Conservation (phyloP, 2,329 filamentous ascomycete genomes). For the Blastomyces percursus region DNA sequence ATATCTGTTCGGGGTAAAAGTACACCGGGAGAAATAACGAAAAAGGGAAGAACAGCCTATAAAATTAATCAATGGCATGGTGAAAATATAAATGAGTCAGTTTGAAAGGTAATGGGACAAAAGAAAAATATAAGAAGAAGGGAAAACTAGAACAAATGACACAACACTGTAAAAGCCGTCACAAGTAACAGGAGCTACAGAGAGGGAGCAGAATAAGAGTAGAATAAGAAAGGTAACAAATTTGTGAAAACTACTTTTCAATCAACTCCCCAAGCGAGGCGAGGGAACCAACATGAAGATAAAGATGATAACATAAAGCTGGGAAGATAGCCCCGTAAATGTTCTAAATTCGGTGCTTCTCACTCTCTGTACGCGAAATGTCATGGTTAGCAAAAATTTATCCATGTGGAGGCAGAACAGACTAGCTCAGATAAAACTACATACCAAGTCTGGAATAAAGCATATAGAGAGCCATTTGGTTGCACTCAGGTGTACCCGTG, state of each 20-base stretch:
- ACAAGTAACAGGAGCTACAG: not conserved
- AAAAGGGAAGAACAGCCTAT: not conserved
- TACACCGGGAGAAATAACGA: constrained; percentile 2
- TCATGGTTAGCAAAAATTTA: constrained; percentile 8
- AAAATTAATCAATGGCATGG: not conserved
- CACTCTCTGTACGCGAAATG: constrained; percentile 48
- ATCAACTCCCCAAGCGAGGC: constrained; percentile 21
- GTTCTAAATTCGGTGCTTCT: constrained; percentile 58
- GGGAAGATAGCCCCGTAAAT: constrained; percentile 12
- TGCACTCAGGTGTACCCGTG: constrained; percentile 94
- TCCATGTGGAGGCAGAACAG: not conserved
- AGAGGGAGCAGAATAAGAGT: not conserved
- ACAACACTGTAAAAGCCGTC: not conserved
- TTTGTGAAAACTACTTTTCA: constrained; percentile 2
- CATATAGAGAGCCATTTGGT: constrained; percentile 99
- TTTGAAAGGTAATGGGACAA: not conserved
- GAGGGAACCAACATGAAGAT: constrained; percentile 12
- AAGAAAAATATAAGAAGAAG: not conserved
- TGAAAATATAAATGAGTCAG: not conserved
- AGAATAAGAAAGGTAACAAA: constrained; percentile 1
- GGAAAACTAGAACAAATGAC: not conserved
- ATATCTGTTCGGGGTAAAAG: constrained; percentile 6
- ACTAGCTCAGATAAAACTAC: constrained; percentile 19
- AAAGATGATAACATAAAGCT: constrained; percentile 10
- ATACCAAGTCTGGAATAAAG: constrained; percentile 91